Percentiles rank a stretch among this genome's conserved stretches.
These are phyloP conservation scores for Saprolegnia diclina DNA, from an alignment of 352 stramenopile genomes.

Conservation along the genomic window DNA sequence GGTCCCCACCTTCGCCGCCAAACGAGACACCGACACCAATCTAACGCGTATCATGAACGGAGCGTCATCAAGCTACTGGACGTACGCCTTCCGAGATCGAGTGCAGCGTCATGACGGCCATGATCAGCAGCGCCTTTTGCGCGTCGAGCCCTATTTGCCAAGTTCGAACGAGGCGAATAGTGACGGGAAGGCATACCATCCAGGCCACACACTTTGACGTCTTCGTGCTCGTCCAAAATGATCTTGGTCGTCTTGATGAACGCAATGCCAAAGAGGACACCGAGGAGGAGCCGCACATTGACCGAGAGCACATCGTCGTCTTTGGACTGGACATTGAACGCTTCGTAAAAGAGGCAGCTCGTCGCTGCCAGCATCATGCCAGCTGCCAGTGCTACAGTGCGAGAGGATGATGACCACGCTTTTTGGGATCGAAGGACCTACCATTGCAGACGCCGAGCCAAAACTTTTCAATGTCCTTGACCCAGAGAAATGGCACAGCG, in stretches of 20 bases:
- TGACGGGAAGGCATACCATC: conserved; percentile 31
- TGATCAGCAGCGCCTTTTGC: conserved; percentile 93
- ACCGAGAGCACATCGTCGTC: conserved; percentile 62
- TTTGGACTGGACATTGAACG: conserved; percentile 70
- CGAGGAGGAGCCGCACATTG: conserved; percentile 78
- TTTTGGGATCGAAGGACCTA: background rate
- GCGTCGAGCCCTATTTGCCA: conserved; percentile 70
- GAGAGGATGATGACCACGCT: background rate
- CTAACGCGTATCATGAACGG: conserved; percentile 24
- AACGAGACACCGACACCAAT: conserved; percentile 97
- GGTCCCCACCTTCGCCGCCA: conserved; percentile 87
- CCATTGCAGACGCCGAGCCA: conserved; percentile 93
- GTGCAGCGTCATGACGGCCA: conserved; percentile 98
- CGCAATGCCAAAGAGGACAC: conserved; percentile 87
- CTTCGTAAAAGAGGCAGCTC: conserved; percentile 93
- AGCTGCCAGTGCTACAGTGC: conserved; percentile 74
- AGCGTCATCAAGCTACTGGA: conserved; percentile 16
- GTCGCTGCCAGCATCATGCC: conserved; percentile 98
- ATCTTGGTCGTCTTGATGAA: conserved; percentile 96
- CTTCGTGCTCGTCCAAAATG: conserved; percentile 93
- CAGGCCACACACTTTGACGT: conserved; percentile 84
- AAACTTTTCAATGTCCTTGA: conserved; percentile 89
- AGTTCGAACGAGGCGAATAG: background rate
- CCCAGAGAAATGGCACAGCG: conserved; percentile 92
- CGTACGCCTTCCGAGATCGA: conserved; percentile 95